Base-by-base conservation (phyloP, 257 asterid species). In the Craterostigma plantagineum region DNA sequence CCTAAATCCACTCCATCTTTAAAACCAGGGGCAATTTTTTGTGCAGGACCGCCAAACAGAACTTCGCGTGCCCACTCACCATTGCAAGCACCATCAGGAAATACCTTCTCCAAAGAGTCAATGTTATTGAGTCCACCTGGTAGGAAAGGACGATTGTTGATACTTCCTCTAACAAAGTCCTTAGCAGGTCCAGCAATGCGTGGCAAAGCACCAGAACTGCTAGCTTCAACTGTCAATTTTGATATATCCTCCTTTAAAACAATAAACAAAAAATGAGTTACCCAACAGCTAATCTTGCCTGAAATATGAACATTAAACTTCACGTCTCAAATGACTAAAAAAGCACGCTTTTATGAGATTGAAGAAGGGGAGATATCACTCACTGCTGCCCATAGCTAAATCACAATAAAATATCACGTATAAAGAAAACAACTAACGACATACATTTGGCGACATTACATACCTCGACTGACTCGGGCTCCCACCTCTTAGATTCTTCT, bases 121-220 rank as follows among this genome's bases (percentile, higher is more conserved):
- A 75, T 56, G 53, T 60, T 66, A 47, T 67, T 86, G 53, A 82
- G 67, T 50, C 98, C 98, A 35, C 98, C 95, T 7, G 95, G 93
- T 51, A 72, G 80, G 53, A 87, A 87, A 59, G 98, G 98, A 51
- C 92, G 92, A 43, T 56, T 87, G 52, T 59, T 73, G 52, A 87
- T 67, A 60, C 95, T 82, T 68, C 98, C 98, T 61, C 80, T 79
- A 9, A 87, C 81, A 60, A 64, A 82, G 69, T 87, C 98, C 66
- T 82, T 87, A 18, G 86, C 78, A 51, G 86, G 92, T 46, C 92
- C 95, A 63, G 62, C 66, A 54, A 82, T 75, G 35, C 86, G 83
- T n/a, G 98, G 98, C 63, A 87, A 58, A 52, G 80, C 80, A 50
- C 87, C 92, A 52, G 81, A 66, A 48, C 71, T 77, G 67, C 67